Base-by-base conservation (phyloP, 2,329 filamentous ascomycete genomes). In the Fusarium sp. region DNA sequence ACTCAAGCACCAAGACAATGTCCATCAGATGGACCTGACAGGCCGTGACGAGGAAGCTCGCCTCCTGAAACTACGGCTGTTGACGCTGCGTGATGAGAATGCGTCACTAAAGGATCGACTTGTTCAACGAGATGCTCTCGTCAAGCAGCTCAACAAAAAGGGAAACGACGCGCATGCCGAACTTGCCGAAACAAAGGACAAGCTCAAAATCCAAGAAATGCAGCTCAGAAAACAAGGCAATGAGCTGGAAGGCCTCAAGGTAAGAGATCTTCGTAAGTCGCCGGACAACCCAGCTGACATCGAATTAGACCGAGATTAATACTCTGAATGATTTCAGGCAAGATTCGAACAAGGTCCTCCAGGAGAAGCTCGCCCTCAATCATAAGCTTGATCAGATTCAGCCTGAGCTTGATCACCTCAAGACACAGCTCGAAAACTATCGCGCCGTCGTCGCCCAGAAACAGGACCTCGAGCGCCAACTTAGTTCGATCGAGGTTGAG, bases 401-500 rank as follows among this genome's bases (percentile, higher is more conserved):
- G 64, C 86, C 85, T 24, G 86, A 89, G 70, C 69, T 88, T 18
- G 85, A 89, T 39, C 85, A 88, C 57, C 79, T 89, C 26, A 81
- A 82, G 67, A 83, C 85, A 4, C 86, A 89, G 72, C 77, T 89
- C 13, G 75, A 81, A 28, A 83, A 85, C 16, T 89, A 94, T 55
- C 90, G 94, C 74, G 85, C 87, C 4, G 82, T 93, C 13, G 83
- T 97, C 18, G 84, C 91, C 3, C 93, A 97, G 76, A 97, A 97
- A 78, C 84, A 95, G 44, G 86, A 91, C 3, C 81, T 98, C 16
- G 91, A 96, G 76, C 90, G 92, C 46, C 92, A 96, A 79, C 79
- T 97, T 28, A 91, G 86, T 74, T 89, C 91, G 3, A 79, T 94
- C 4, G 92, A 97, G 77, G 89, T 93, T 42, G 92, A 97, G 72